Base-by-base conservation (phyloP, 1,284 basidiomycete species). In the Microbotryum silenes-acaulis region DNA sequence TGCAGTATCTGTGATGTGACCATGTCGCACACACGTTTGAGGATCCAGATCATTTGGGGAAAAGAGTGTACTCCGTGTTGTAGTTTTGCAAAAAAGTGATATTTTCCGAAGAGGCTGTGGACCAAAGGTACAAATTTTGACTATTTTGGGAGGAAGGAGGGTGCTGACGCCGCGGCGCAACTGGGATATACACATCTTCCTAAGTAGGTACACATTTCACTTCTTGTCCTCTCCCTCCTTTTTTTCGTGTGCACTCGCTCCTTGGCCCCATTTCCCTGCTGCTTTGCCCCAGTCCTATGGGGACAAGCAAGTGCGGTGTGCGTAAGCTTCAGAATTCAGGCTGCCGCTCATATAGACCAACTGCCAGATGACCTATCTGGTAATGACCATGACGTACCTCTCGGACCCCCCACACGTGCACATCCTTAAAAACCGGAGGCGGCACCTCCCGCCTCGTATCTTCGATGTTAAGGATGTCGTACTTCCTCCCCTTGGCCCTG, bases 201-300 rank as follows among this genome's bases (percentile, higher is more conserved):
- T 3, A 47, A 12, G 20, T 29, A 4, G 12, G 25, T 29, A 27
- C 3, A 44, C 56, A 57, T 42, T 18, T 57, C 18, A 23, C 42
- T 50, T 20, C 56, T 47, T 33, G 7, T 48, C 37, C 21, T 18
- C 29, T 51, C 56, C n/a, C 27, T 50, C 42, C 23, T n/a, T 37
- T 14, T 51, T 25, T 20, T 61, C 56, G 23, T 56, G 63, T 9
- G 70, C 74, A 53, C 70, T 71, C 3, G 75, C 73, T 0, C 79
- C 79, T 57, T 74, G 68, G 0, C 79, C 79, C 79, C 79, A 80
- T 42, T 70, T 60, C 0, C 79, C 79, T 0, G 77, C 77, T 45
- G 75, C 76, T 53, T 73, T 70, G 0, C 79, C 80, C 80, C 81
- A 81, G 62, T 81, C 78, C 51, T 80, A 78, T 54, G 74, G 70